A percentile compares a stretch with the other conserved stretches of the same genome.
Conservation (phyloP, 495 filamentous ascomycete genomes). For the Penicillium dipodomyicola region DNA sequence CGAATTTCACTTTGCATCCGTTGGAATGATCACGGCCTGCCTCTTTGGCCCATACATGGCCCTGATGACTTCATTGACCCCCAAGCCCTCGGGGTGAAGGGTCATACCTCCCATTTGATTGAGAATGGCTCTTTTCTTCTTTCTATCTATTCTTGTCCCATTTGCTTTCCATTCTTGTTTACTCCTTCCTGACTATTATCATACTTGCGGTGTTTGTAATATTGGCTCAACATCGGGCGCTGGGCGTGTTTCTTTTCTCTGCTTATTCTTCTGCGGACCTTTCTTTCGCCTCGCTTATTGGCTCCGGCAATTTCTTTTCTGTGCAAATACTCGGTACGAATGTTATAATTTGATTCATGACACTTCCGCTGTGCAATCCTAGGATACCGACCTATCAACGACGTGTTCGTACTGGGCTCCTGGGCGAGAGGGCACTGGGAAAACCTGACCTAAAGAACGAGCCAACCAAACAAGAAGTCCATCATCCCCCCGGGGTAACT, state of each 20-base stretch:
- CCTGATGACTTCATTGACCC: not conserved
- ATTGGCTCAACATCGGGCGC: not conserved
- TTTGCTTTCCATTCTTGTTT: not conserved
- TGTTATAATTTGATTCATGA: slow-evolving; percentile 3
- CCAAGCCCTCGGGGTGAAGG: not conserved
- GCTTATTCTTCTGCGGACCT: not conserved
- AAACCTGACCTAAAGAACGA: too few species aligned
- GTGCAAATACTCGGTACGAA: slow-evolving; percentile 6
- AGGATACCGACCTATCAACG: not conserved
- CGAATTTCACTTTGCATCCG: slow-evolving; percentile 3
- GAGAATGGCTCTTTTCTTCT: not conserved
- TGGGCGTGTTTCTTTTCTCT: not conserved
- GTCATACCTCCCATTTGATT: not conserved
- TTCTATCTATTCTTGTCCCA: not conserved
- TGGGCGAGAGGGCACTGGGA: too few species aligned
- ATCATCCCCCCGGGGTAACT: not conserved
- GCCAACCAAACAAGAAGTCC: too few species aligned
- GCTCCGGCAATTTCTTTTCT: not conserved
- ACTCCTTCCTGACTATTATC: not conserved
- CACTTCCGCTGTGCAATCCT: not conserved
- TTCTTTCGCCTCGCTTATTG: not conserved
- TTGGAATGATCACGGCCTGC: slow-evolving; percentile 13
- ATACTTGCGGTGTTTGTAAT: slow-evolving; percentile 4
- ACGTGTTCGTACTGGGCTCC: too few species aligned
- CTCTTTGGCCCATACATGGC: not conserved